Percentiles rank a stretch among this genome's conserved stretches.
These are phyloP conservation scores for Verticillium klebahnii DNA, from an alignment of 2,329 filamentous ascomycete genomes.

Conservation along the genomic window DNA sequence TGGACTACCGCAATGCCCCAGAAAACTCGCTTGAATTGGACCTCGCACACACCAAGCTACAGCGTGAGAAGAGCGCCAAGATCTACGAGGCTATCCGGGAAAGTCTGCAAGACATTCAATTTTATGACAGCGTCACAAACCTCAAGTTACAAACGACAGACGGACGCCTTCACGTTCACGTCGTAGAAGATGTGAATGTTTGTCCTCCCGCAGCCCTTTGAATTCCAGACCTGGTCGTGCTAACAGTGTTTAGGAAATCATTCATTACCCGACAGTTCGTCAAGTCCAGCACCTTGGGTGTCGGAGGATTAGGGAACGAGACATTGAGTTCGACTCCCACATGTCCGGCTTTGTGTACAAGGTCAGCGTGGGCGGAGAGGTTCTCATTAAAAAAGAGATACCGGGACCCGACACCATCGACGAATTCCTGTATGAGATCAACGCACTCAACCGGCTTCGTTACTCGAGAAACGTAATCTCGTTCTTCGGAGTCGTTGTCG, in stretches of 20 bases:
- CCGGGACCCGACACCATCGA: constrained; percentile 92
- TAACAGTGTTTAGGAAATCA: constrained; percentile 61
- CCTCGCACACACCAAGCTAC: constrained; percentile 70
- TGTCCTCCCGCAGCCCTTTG: constrained; percentile 20
- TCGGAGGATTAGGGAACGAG: constrained; percentile 62
- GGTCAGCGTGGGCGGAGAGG: constrained; percentile 62
- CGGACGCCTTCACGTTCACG: constrained; percentile 87
- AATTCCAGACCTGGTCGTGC: background rate
- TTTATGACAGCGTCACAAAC: constrained; percentile 94
- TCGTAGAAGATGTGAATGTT: constrained; percentile 89
- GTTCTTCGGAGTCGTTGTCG: constrained; percentile 83
- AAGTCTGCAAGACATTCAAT: constrained; percentile 88
- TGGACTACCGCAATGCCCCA: constrained; percentile 82
- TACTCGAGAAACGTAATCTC: constrained; percentile 74
- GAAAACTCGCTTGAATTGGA: constrained; percentile 82
- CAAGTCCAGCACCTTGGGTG: constrained; percentile 71
- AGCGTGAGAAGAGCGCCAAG: constrained; percentile 85
- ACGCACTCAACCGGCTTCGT: constrained; percentile 76
- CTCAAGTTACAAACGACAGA: constrained; percentile 87
- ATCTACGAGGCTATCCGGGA: constrained; percentile 95
- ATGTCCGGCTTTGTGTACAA: constrained; percentile 98
- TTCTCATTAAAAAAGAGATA: constrained; percentile 96
- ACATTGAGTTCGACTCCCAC: constrained; percentile 83
- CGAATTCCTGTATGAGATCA: constrained; percentile 96
- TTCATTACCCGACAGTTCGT: constrained; percentile 71